These are phyloP conservation scores for Monosporascus sp. DNA, from an alignment of 2,329 filamentous ascomycete genomes.

Conservation along the genomic window DNA sequence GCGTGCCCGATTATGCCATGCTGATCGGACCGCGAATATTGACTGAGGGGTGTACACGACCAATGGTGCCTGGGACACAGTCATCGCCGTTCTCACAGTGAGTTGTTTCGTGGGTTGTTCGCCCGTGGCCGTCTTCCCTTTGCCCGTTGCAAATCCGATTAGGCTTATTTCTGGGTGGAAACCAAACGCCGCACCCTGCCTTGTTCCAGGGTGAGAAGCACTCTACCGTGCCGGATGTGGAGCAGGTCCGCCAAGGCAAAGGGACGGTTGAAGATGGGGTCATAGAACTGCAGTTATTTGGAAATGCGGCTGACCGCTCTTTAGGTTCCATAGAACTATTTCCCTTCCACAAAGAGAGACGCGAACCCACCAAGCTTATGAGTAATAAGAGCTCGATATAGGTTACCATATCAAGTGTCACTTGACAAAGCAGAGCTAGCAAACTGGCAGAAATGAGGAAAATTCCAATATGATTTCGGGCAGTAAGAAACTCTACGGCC, in stretches of 20 bases:
- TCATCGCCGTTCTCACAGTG: slow-evolving; percentile 33
- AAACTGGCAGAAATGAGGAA: no score
- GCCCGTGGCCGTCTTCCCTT: background rate
- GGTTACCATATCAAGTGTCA: no score
- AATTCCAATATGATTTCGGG: no score
- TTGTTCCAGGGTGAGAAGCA: slow-evolving; percentile 31
- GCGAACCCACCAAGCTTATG: no score
- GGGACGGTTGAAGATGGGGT: slow-evolving; percentile 15
- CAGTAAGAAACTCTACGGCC: no score
- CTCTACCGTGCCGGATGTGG: slow-evolving; percentile 22
- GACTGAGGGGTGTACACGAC: slow-evolving; percentile 44
- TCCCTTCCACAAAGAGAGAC: no score
- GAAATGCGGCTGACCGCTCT: background rate
- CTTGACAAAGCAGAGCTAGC: no score
- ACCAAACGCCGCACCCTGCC: slow-evolving; percentile 32
- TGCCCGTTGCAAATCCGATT: slow-evolving; percentile 1
- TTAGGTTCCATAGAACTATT: background rate
- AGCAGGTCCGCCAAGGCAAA: slow-evolving; percentile 18
- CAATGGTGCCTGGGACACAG: slow-evolving; percentile 38
- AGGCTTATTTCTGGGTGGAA: slow-evolving; percentile 31
- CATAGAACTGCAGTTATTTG: slow-evolving; percentile 14
- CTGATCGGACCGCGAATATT: slow-evolving; percentile 37
- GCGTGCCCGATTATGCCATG: slow-evolving; percentile 35
- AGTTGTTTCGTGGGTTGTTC: slow-evolving; percentile 9
- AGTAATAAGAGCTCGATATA: no score